Evolutionary conservation across 2,329 filamentous ascomycete species (phyloP).

Genomic region (Fusarium nurragi): DNA sequence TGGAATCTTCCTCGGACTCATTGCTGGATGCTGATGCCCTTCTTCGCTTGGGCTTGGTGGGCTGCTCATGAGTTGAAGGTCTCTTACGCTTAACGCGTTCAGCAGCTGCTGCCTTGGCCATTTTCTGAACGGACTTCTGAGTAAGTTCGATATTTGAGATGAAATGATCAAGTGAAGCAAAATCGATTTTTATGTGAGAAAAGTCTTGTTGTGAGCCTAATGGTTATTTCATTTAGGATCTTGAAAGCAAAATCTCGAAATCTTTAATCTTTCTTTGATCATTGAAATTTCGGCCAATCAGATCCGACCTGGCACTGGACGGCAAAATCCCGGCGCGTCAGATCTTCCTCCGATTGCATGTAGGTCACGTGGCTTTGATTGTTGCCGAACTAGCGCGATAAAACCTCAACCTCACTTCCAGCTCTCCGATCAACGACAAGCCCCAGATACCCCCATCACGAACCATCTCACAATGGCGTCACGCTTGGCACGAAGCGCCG

Average conservation of each 20-base stretch:
- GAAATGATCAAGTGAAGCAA: background rate
- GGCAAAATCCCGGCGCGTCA: conserved; percentile 45
- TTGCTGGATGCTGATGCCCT: conserved; percentile 60
- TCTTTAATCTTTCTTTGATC: conserved; percentile 46
- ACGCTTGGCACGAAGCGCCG: conserved; percentile 93
- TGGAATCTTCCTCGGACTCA: conserved; percentile 62
- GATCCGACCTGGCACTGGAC: conserved; percentile 9
- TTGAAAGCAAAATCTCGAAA: conserved; percentile 44
- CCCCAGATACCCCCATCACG: conserved; percentile 62
- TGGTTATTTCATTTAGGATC: conserved; percentile 27
- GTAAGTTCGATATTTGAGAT: background rate
- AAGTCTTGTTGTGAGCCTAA: background rate
- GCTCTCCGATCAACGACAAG: conserved; percentile 58
- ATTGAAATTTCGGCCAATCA: conserved; percentile 47
- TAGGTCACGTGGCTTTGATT: conserved; percentile 51
- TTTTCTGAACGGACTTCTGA: conserved; percentile 22
- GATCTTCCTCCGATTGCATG: conserved; percentile 26
- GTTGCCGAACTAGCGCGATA: conserved; percentile 57
- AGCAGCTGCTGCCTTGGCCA: conserved; percentile 40
- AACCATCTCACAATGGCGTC: conserved; percentile 89
- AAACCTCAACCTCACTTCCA: conserved; percentile 61
- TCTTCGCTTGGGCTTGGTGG: conserved; percentile 60
- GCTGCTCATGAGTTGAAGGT: conserved; percentile 52
- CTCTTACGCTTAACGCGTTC: conserved; percentile 64
- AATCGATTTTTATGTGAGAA: background rate